Percentiles rank a stretch among this genome's conserved stretches.
Evolutionary conservation across 2,329 filamentous ascomycete species (phyloP).

Genomic region (Claviceps humidiphila): DNA sequence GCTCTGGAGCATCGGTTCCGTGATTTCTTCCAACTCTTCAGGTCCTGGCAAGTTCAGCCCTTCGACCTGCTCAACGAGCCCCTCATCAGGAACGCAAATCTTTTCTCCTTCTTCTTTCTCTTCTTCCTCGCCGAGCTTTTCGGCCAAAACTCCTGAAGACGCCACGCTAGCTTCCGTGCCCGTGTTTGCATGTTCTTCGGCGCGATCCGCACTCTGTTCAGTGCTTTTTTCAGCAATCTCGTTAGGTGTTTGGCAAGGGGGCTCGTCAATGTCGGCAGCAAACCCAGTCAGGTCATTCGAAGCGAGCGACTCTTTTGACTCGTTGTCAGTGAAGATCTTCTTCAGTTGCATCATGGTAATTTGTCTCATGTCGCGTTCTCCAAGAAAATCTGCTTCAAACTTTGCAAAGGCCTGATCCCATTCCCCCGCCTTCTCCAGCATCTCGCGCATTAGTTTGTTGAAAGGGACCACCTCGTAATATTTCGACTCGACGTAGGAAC

Average conservation of each 20-base stretch:
- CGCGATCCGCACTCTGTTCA: slow-evolving; percentile 12
- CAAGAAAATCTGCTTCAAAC: slow-evolving; percentile 87
- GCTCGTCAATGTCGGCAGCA: slow-evolving; percentile 36
- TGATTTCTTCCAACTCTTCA: slow-evolving; percentile 12
- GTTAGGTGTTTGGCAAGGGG: slow-evolving; percentile 29
- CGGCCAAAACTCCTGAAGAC: slow-evolving; percentile 12
- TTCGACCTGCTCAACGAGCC: slow-evolving; percentile 32
- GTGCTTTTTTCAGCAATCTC: slow-evolving; percentile 35
- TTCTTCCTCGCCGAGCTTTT: slow-evolving; percentile 14
- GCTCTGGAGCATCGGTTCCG: slow-evolving; percentile 8
- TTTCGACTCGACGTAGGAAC: slow-evolving; percentile 82
- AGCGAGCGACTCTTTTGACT: slow-evolving; percentile 62
- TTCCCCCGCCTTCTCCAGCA: slow-evolving; percentile 82
- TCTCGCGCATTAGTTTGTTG: slow-evolving; percentile 75
- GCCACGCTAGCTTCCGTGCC: slow-evolving; percentile 19
- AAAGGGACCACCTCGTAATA: slow-evolving; percentile 96
- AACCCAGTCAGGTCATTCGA: slow-evolving; percentile 55
- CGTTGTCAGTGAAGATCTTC: slow-evolving; percentile 88
- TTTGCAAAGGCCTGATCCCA: slow-evolving; percentile 87
- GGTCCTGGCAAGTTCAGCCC: slow-evolving; percentile 35
- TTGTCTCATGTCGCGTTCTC: slow-evolving; percentile 90
- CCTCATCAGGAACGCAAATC: slow-evolving; percentile 17
- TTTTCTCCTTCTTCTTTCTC: slow-evolving; percentile 18
- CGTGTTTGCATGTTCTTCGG: slow-evolving; percentile 25
- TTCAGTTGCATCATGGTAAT: slow-evolving; percentile 85